These are phyloP conservation scores for Grammothele lineata DNA, from an alignment of 768 basidiomycete genomes.

Conservation along the genomic window DNA sequence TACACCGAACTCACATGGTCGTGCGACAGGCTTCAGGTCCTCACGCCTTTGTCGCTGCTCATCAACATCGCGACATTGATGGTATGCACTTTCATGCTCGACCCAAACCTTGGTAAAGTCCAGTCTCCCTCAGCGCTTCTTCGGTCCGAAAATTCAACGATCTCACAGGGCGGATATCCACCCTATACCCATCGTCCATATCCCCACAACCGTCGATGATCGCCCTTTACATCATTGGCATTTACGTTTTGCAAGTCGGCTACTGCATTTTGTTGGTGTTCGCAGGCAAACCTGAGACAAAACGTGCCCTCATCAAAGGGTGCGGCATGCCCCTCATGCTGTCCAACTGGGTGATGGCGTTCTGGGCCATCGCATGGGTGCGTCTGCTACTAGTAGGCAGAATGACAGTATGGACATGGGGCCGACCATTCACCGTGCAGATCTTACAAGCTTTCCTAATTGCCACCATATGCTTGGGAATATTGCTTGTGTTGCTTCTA, in stretches of 20 bases:
- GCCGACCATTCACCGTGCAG: slow-evolving; percentile 32
- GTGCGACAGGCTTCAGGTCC: slow-evolving; percentile 63
- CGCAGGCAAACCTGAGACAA: slow-evolving; percentile 73
- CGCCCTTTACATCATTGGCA: slow-evolving; percentile 52
- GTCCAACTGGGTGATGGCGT: slow-evolving; percentile 76
- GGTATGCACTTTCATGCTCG: slow-evolving; percentile 63
- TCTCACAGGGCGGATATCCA: slow-evolving; percentile 43
- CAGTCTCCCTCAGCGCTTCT: not conserved
- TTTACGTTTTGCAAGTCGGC: slow-evolving; percentile 70
- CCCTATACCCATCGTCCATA: slow-evolving; percentile 60
- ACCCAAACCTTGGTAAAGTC: slow-evolving; percentile 53
- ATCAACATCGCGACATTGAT: slow-evolving; percentile 72
- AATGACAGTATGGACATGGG: not conserved
- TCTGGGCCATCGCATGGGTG: slow-evolving; percentile 80
- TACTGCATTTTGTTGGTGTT: slow-evolving; percentile 79
- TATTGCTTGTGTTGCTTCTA: slow-evolving; percentile 65
- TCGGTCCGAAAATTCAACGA: not conserved
- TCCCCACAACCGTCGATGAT: slow-evolving; percentile 61
- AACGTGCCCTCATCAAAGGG: slow-evolving; percentile 68
- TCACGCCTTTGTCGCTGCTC: slow-evolving; percentile 81
- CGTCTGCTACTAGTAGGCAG: slow-evolving; percentile 3
- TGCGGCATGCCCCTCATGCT: slow-evolving; percentile 76
- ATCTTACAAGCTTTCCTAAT: slow-evolving; percentile 72
- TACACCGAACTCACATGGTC: no score
- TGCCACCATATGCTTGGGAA: slow-evolving; percentile 68